Evolutionary conservation across 78 protist species (phyloP).

Genomic region (Anaeramoeba flamelloides): DNA sequence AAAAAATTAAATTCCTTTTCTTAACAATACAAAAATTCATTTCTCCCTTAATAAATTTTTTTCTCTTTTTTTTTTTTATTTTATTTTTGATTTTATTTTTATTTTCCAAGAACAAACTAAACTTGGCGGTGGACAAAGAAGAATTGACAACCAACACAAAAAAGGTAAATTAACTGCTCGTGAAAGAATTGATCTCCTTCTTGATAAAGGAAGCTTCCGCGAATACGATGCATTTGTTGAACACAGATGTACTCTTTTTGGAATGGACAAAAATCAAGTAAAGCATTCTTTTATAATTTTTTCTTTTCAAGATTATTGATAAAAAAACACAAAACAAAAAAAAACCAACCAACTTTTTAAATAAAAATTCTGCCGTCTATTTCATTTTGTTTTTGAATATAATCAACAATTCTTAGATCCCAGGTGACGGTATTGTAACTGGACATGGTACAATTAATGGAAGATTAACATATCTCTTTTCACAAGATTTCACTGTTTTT

Average conservation of each 20-base stretch:
- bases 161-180: constrained; percentile 82
- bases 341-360: too few relatives aligned
- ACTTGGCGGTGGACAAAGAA: constrained; percentile 44
- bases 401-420: too few relatives aligned
- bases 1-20: too few relatives aligned
- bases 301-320: too few relatives aligned
- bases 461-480: constrained; percentile 69
- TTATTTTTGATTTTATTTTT: too few relatives aligned
- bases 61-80: too few relatives aligned
- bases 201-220: constrained; percentile 65
- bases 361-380: too few relatives aligned
- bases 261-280: constrained; percentile 59
- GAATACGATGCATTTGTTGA: constrained; percentile 64
- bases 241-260: constrained; percentile 81
- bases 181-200: constrained; percentile 70
- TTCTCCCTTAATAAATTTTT: too few relatives aligned
- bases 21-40: too few relatives aligned
- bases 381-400: too few relatives aligned
- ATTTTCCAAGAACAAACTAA: background rate
- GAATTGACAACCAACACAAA: constrained; percentile 43
- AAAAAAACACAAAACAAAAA: too few relatives aligned
- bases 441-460: constrained; percentile 84
- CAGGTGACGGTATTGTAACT: constrained; percentile 89
- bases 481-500: constrained; percentile 88
- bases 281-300: too few relatives aligned